These are phyloP conservation scores for Purshia tridentata DNA, from an alignment of 306 rosid species.

Conservation along the genomic window DNA sequence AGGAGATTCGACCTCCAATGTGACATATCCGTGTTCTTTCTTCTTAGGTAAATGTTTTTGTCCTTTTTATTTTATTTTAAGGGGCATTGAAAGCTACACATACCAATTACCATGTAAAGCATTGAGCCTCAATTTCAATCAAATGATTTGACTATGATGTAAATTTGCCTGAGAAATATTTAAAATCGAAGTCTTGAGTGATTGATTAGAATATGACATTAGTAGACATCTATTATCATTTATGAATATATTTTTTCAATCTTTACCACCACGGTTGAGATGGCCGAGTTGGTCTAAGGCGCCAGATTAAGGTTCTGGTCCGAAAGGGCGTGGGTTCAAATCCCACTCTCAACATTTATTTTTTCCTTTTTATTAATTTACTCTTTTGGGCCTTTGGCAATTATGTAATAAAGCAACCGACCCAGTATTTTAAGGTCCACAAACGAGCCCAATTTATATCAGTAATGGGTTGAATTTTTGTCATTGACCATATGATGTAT, in stretches of 20 bases:
- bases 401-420: no score
- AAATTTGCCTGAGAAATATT: not conserved
- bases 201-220: no score
- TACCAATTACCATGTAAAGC: not conserved
- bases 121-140: not conserved
- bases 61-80: not conserved
- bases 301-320: slow-evolving; percentile 54
- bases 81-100: not conserved
- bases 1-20: not conserved
- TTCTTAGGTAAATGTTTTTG: not conserved
- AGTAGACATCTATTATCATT: no score
- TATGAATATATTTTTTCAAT: not conserved
- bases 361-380: not conserved
- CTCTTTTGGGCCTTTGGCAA: no score
- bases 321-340: slow-evolving; percentile 52
- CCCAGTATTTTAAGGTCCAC: no score
- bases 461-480: no score
- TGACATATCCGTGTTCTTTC: not conserved
- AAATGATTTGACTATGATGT: not conserved
- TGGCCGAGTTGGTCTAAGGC: slow-evolving; percentile 54
- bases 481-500: no score
- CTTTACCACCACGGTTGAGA: not conserved
- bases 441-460: no score
- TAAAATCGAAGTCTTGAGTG: no score
- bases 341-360: slow-evolving; percentile 38